Percentiles rank a stretch among this genome's conserved stretches.
phyloP scores from a whole-genome alignment of 2,329 filamentous ascomycete species.

The Penicillium glabrum region DNA sequence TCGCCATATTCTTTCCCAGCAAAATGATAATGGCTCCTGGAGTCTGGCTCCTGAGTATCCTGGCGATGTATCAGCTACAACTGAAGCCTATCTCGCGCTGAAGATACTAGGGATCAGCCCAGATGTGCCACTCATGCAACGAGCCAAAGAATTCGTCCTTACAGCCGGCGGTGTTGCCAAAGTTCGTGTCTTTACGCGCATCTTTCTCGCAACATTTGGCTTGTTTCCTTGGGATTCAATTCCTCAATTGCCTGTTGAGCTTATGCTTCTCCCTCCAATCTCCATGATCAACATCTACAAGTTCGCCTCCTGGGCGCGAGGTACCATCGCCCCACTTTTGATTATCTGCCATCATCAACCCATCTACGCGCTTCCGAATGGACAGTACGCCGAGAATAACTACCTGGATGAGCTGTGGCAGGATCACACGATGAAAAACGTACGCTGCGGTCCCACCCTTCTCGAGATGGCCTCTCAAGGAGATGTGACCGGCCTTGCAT shows the following conservation, averaged over 20 bases:
- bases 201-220: slow-evolving; percentile 33
- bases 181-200: slow-evolving; percentile 33
- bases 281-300: slow-evolving; percentile 32
- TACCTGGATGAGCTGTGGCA: slow-evolving; percentile 37
- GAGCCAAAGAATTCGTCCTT: slow-evolving; percentile 18
- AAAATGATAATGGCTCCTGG: slow-evolving; percentile 34
- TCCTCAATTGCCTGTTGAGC: slow-evolving; percentile 33
- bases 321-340: slow-evolving; percentile 12
- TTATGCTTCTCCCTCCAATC: slow-evolving; percentile 31
- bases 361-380: slow-evolving; percentile 29
- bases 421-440: slow-evolving; percentile 19
- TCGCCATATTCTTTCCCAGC: slow-evolving; percentile 17
- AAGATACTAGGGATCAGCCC: slow-evolving; percentile 26
- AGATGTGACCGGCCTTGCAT: slow-evolving; percentile 4
- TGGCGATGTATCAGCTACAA: slow-evolving; percentile 28
- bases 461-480: background rate
- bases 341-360: slow-evolving; percentile 30
- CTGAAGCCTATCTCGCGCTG: slow-evolving; percentile 37
- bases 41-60: slow-evolving; percentile 22
- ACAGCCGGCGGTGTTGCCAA: slow-evolving; percentile 29
- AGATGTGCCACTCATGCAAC: too few species aligned
- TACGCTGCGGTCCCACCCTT: slow-evolving; percentile 13
- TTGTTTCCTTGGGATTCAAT: slow-evolving; percentile 35
- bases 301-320: slow-evolving; percentile 23
- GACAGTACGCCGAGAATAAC: slow-evolving; percentile 12